Percentiles rank a stretch among this genome's conserved stretches.
Conservation (phyloP, 108 stramenopile genomes). For the Nitzschia inconspicua region DNA sequence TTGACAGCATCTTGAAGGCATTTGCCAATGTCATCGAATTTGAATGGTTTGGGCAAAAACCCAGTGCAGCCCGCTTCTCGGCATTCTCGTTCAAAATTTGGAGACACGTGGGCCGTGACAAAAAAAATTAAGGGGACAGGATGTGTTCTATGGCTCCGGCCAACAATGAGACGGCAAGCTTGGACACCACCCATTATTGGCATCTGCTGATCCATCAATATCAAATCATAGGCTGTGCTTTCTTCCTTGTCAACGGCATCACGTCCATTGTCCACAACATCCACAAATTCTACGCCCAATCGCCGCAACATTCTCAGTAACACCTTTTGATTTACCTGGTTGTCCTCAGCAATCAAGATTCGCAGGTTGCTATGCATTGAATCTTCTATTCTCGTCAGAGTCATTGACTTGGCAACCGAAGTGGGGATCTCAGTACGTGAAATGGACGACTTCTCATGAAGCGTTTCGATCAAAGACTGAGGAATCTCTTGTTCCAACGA, state of each 20-base stretch:
- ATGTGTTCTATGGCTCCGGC: neutral
- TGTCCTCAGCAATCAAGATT: conserved; percentile 41
- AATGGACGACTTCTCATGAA: conserved; percentile 1
- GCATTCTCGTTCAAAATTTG: conserved; percentile 23
- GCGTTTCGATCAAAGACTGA: neutral
- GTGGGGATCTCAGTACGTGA: too few species aligned
- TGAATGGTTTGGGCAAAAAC: conserved; percentile 40
- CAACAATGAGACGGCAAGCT: conserved; percentile 24
- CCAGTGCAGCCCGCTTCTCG: conserved; percentile 18
- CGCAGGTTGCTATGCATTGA: too few species aligned
- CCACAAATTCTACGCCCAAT: conserved; percentile 19
- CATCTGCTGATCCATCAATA: conserved; percentile 55
- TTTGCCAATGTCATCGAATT: conserved; percentile 21
- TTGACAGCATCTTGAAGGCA: too few species aligned
- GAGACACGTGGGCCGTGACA: conserved; percentile 37
- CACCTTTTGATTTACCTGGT: conserved; percentile 37
- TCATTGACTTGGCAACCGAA: too few species aligned
- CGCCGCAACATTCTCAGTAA: conserved; percentile 24
- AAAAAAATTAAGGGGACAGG: conserved; percentile 23
- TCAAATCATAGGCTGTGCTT: conserved; percentile 14
- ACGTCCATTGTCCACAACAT: conserved; percentile 36
- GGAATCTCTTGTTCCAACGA: conserved; percentile 6
- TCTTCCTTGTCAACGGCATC: conserved; percentile 30
- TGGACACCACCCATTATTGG: conserved; percentile 45
- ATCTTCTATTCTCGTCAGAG: too few species aligned